Base-by-base conservation (phyloP, 306 rosid genomes). In the Cicer yamashitae region DNA sequence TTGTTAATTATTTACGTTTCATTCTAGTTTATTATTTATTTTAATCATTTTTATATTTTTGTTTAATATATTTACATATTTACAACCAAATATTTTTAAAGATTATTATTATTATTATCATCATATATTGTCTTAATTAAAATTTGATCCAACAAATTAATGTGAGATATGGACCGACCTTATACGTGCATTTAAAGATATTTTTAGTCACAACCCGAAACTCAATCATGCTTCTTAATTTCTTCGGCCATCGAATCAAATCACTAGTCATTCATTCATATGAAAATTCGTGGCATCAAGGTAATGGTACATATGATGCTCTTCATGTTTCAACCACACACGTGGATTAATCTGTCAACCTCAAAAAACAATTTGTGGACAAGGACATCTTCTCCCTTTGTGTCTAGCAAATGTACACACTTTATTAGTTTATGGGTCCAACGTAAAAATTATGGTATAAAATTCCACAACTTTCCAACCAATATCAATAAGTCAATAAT, bases 351-450 rank as follows among this genome's bases (percentile, higher is more conserved):
- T 45, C 0, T 63, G 62, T 69, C 66, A 66, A 63, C 81, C 68
- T 87, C 60, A 80, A 43, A 67, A 82, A 82, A 59, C 80, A 86
- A 59, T 57, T 60, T 62, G 88, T 79, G 90, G 88, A 80, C 88
- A 74, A 73, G 51, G 82, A 84, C 89, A 51, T 50, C 3, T 56
- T 45, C 56, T 66, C 53, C 84, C 17, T 46, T 34, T 52, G 9
- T 77, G 70, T 9, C 68, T 58, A 22, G 17, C 0, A 77, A 82
- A 77, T 76, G 8, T 15, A 65, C 59, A 71, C 70, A 22, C 62
- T 20, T 41, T 41, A 39, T 18, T 43, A 70, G 48, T 50, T 37
- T 30, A 38, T 60, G 74, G 79, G 61, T 76, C 82, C 74, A 79
- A 74, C 51, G 3, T 4, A 30, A 58, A 51, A 52, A 80, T 22